phyloP scores from a whole-genome alignment of 2,329 filamentous ascomycete genomes.

The Alternaria triticimaculans region DNA sequence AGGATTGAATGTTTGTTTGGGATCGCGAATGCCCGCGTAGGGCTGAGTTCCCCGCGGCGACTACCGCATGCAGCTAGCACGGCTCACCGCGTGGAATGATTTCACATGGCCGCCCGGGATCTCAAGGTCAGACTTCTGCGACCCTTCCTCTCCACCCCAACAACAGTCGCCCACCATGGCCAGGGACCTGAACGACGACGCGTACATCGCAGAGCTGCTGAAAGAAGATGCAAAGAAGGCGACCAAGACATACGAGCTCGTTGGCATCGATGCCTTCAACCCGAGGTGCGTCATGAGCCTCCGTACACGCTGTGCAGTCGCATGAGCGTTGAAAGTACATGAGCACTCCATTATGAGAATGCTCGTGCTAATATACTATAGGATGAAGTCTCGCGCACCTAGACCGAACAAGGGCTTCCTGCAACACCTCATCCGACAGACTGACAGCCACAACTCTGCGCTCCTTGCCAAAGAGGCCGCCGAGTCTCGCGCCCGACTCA shows the following conservation, averaged over 20 bases:
- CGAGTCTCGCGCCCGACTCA: slow-evolving; percentile 75
- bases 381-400: slow-evolving; percentile 71
- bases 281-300: slow-evolving; percentile 54
- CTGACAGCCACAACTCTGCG: slow-evolving; percentile 86
- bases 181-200: slow-evolving; percentile 62
- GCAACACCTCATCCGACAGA: slow-evolving; percentile 85
- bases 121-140: neutral
- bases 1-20: slow-evolving; percentile 39
- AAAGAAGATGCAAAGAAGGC: slow-evolving; percentile 78
- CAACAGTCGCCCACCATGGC: slow-evolving; percentile 24
- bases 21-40: slow-evolving; percentile 17
- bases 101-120: neutral
- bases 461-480: slow-evolving; percentile 83
- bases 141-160: neutral
- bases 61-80: slow-evolving; percentile 21
- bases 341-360: neutral
- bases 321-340: slow-evolving; percentile 12
- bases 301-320: slow-evolving; percentile 6
- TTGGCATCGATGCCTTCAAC: slow-evolving; percentile 74
- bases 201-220: slow-evolving; percentile 81
- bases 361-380: slow-evolving; percentile 11
- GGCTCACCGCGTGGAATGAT: slow-evolving; percentile 4
- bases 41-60: slow-evolving; percentile 29
- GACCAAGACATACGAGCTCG: slow-evolving; percentile 74
- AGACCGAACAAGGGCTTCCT: slow-evolving; percentile 94